These are phyloP conservation scores for Sicyos edulis DNA, from an alignment of 306 rosid species.

Conservation along the genomic window DNA sequence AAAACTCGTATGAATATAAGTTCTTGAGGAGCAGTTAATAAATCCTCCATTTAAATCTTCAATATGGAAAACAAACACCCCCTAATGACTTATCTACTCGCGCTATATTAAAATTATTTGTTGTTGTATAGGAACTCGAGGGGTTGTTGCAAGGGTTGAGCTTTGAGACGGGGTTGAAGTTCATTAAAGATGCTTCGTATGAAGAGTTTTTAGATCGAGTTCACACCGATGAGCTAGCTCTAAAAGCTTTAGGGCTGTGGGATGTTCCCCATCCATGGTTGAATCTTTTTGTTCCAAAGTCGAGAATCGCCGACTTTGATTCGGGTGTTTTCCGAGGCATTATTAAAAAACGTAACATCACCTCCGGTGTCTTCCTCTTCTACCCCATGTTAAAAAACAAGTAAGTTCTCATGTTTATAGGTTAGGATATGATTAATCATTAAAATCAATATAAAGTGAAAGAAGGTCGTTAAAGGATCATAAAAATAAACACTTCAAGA, in stretches of 20 bases:
- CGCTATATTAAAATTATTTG: too few relatives aligned
- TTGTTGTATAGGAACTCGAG: constrained; percentile 31
- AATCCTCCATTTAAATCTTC: too few relatives aligned
- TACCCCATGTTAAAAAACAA: constrained; percentile 52
- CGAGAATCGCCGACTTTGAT: constrained; percentile 48
- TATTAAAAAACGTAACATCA: constrained; percentile 44
- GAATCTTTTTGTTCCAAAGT: constrained; percentile 66
- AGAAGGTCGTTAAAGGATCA: too few relatives aligned
- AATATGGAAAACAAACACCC: too few relatives aligned
- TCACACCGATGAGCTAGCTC: constrained; percentile 35
- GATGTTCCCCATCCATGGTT: constrained; percentile 87
- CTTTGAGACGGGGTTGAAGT: constrained; percentile 41
- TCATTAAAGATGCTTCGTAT: constrained; percentile 46
- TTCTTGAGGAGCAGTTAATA: too few relatives aligned
- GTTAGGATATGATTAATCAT: background rate
- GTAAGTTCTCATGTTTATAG: constrained; percentile 30
- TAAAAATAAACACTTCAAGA: too few relatives aligned
- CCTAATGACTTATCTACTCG: too few relatives aligned
- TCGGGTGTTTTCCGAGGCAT: constrained; percentile 56
- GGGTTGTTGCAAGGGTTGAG: constrained; percentile 31
- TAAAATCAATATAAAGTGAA: too few relatives aligned
- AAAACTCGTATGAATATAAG: too few relatives aligned
- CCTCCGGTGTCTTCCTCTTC: constrained; percentile 37
- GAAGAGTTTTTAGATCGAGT: constrained; percentile 67
- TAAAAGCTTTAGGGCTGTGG: constrained; percentile 56